Conservation (phyloP, 78 protist species). For the Emiliania huxleyi region DNA sequence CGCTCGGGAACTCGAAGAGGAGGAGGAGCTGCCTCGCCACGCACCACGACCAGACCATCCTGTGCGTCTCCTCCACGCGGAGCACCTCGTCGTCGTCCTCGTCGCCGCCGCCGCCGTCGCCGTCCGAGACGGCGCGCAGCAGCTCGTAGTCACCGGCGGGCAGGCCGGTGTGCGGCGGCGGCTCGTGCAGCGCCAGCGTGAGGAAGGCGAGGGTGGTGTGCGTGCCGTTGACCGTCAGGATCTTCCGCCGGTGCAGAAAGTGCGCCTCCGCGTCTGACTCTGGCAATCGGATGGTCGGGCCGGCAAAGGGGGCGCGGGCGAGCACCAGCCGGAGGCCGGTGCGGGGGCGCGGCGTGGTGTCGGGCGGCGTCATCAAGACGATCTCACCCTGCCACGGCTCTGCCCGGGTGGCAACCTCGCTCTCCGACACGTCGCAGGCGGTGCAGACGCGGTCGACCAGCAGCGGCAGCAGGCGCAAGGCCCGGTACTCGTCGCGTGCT, state of each 20-base stretch:
- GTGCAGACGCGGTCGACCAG: constrained; percentile 25
- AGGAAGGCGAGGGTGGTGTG: constrained; percentile 39
- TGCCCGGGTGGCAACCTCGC: neutral
- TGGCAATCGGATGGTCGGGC: neutral
- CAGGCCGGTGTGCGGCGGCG: neutral
- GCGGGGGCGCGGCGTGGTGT: neutral
- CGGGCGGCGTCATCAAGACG: neutral
- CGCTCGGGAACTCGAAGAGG: neutral
- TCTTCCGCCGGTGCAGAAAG: neutral
- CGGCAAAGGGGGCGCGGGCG: neutral
- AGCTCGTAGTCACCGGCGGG: neutral
- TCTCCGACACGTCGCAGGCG: neutral
- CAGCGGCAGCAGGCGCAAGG: neutral
- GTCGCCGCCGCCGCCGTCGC: neutral
- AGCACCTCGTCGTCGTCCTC: neutral
- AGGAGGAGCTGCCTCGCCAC: neutral
- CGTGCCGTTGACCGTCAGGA: constrained; percentile 26
- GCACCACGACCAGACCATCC: constrained; percentile 3
- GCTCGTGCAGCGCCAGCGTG: neutral
- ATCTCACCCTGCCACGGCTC: constrained; percentile 24
- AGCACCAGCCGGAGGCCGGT: neutral
- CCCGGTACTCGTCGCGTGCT: neutral
- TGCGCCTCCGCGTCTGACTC: neutral
- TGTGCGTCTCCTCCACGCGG: too few species aligned
- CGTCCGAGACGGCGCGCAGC: neutral